Evolutionary conservation across 768 basidiomycete species (phyloP).

Genomic region (Lyophyllum semitale): DNA sequence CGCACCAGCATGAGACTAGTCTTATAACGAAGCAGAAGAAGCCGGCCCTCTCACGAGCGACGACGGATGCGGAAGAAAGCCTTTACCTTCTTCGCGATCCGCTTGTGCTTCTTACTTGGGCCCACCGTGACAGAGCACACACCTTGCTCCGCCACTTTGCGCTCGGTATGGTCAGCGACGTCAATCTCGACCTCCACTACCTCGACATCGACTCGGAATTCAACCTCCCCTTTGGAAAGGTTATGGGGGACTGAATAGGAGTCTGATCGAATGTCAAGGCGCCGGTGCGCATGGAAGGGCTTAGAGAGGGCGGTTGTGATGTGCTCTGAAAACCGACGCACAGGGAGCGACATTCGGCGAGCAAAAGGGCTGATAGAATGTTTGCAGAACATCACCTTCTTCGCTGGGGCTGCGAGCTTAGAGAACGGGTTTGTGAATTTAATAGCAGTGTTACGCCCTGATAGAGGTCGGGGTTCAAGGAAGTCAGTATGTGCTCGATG

Average conservation of each 20-base stretch:
- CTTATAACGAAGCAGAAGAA: neutral
- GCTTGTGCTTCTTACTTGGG: conserved; percentile 2
- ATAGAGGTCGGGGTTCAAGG: neutral
- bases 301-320: neutral
- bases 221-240: neutral
- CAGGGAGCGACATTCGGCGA: conserved; percentile 8
- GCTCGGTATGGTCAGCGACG: too few relatives aligned
- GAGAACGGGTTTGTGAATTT: conserved; percentile 6
- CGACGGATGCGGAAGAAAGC: neutral
- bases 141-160: neutral
- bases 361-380: conserved; percentile 5
- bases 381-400: neutral
- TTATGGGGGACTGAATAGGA: conserved; percentile 1
- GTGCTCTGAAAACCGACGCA: neutral
- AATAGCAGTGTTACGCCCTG: neutral
- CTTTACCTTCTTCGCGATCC: neutral
- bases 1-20: neutral
- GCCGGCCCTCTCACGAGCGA: neutral
- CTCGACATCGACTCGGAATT: neutral
- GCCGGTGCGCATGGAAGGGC: neutral
- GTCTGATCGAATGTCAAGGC: neutral
- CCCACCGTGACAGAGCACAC: neutral
- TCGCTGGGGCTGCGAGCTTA: conserved; percentile 3
- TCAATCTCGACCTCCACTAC: neutral
- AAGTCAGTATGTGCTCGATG: neutral